phyloP scores from a whole-genome alignment of 805 yeast species.

The Schwanniomyces polymorphus region DNA sequence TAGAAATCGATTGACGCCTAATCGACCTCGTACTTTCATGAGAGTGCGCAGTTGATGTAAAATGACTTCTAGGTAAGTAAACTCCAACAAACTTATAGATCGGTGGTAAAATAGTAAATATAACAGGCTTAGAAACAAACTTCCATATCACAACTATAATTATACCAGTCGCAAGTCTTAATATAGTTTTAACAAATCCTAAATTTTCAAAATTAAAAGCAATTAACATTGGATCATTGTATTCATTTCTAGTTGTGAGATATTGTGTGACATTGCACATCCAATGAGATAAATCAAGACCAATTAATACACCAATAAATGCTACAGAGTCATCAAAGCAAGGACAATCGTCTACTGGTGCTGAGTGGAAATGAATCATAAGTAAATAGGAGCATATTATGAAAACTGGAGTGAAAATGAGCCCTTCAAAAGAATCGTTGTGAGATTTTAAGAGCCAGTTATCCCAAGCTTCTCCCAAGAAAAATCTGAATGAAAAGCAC shows the following conservation, averaged over 20 bases:
- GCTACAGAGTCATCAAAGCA: slow-evolving; percentile 96
- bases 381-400: slow-evolving; percentile 43
- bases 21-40: slow-evolving; percentile 30
- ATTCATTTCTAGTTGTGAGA: slow-evolving; percentile 17
- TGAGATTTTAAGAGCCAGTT: slow-evolving; percentile 31
- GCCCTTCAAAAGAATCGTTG: slow-evolving; percentile 15
- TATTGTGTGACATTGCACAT: slow-evolving; percentile 30
- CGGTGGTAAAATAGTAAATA: slow-evolving; percentile 60
- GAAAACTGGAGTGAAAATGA: slow-evolving; percentile 31
- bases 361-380: slow-evolving; percentile 68
- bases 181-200: slow-evolving; percentile 40
- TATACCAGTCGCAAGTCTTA: slow-evolving; percentile 65
- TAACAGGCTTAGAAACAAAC: slow-evolving; percentile 62
- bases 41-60: slow-evolving; percentile 37
- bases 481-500: slow-evolving; percentile 49
- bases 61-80: slow-evolving; percentile 39
- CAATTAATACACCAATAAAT: slow-evolving; percentile 82
- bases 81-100: slow-evolving; percentile 46
- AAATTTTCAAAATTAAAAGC: slow-evolving; percentile 41
- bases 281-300: slow-evolving; percentile 69
- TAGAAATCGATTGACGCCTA: slow-evolving; percentile 40
- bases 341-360: slow-evolving; percentile 92
- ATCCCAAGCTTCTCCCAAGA: slow-evolving; percentile 47
- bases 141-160: slow-evolving; percentile 71
- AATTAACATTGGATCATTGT: slow-evolving; percentile 33